Conservation (phyloP, 1,284 basidiomycete species). For the Ceratobasidium sp. region DNA sequence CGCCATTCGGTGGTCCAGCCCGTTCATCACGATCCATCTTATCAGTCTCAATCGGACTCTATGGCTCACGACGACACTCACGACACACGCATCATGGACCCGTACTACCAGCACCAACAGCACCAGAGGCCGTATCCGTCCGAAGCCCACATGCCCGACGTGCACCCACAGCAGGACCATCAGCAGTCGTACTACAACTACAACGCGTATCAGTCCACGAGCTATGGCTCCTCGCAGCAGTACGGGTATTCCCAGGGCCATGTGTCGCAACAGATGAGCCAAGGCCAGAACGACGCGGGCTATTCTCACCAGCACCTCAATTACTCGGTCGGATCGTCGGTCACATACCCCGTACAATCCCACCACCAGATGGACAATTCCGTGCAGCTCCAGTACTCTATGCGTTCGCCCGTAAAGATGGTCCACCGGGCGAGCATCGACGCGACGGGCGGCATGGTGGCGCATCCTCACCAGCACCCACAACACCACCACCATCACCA, state of each 20-base stretch:
- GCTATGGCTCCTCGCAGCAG: slow-evolving; percentile 11
- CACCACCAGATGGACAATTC: background rate
- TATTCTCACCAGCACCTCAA: slow-evolving; percentile 1
- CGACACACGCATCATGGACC: background rate
- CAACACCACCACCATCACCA: slow-evolving; percentile 4
- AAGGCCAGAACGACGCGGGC: slow-evolving; percentile 21
- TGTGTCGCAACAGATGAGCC: slow-evolving; percentile 1
- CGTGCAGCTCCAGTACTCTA: slow-evolving; percentile 4
- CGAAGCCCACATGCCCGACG: background rate
- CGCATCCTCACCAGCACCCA: slow-evolving; percentile 5
- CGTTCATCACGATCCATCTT: slow-evolving; percentile 29
- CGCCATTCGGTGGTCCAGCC: slow-evolving; percentile 24
- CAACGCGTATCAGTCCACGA: slow-evolving; percentile 21
- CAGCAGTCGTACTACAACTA: slow-evolving; percentile 34
- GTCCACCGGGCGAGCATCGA: slow-evolving; percentile 11
- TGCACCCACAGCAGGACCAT: slow-evolving; percentile 3
- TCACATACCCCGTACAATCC: slow-evolving; percentile 30
- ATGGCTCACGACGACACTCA: slow-evolving; percentile 10
- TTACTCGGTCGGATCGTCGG: background rate
- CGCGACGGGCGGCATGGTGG: background rate
- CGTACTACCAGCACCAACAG: slow-evolving; percentile 19
- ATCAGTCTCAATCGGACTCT: slow-evolving; percentile 31
- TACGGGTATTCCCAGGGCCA: no score
- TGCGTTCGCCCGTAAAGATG: slow-evolving; percentile 16
- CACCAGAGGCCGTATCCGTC: slow-evolving; percentile 1